These are phyloP conservation scores for Agastache rugosa DNA, from an alignment of 257 asterid species.

Conservation along the genomic window DNA sequence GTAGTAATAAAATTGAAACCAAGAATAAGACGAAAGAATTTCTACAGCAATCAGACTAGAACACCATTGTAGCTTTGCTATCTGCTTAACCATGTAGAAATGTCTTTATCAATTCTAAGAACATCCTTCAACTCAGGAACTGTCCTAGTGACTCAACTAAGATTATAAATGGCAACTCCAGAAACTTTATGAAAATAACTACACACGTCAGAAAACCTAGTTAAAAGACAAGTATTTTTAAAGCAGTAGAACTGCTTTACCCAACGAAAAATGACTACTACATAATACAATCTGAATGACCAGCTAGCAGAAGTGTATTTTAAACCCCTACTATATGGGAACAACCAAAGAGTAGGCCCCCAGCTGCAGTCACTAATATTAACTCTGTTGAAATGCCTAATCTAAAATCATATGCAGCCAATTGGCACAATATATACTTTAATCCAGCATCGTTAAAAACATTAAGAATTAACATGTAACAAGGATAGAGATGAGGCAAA, in stretches of 20 bases:
- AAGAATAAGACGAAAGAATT: conserved; percentile 10
- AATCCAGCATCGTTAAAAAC: not conserved
- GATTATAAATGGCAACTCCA: conserved; percentile 1
- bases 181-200: conserved; percentile 35
- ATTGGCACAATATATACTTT: not conserved
- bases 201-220: conserved; percentile 32
- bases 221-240: conserved; percentile 24
- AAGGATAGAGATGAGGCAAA: conserved; percentile 21
- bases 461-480: conserved; percentile 3
- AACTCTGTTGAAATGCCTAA: not conserved
- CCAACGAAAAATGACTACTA: conserved; percentile 2
- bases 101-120: conserved; percentile 16
- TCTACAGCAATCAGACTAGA: conserved; percentile 12
- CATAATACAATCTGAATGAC: not conserved
- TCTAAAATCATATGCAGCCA: conserved; percentile 10
- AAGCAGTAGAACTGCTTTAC: conserved; percentile 5
- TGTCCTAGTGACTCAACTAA: conserved; percentile 20
- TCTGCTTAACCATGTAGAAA: conserved; percentile 7
- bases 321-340: conserved; percentile 14
- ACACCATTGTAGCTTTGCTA: conserved; percentile 3
- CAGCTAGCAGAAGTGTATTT: not conserved
- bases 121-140: conserved; percentile 9
- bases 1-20: conserved; percentile 10
- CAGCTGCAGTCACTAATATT: conserved; percentile 21
- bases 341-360: not conserved